A percentile compares a stretch with the other conserved stretches of the same genome.
Conservation (phyloP, 2,329 filamentous ascomycete genomes). For the Chaetomium sp. region DNA sequence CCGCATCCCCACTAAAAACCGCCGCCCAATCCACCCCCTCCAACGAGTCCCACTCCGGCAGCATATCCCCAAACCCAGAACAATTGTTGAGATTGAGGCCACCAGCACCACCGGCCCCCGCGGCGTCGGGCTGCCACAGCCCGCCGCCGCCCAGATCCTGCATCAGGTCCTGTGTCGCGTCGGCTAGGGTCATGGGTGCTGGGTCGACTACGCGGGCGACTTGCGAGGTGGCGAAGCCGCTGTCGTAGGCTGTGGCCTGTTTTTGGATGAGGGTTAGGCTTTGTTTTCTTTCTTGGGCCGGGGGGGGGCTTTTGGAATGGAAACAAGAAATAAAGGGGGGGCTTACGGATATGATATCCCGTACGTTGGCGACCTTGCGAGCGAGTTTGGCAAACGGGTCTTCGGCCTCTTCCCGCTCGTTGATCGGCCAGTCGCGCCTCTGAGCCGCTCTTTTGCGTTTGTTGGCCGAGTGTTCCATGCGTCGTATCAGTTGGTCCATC, state of each 20-base stretch:
- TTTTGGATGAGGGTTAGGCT: neutral
- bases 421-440: conserved; percentile 6
- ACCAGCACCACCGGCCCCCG: too few species aligned
- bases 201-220: conserved; percentile 11
- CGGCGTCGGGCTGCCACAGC: conserved; percentile 15
- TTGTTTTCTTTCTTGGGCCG: neutral
- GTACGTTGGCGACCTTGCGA: conserved; percentile 15
- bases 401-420: conserved; percentile 7
- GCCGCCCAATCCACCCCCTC: conserved; percentile 7
- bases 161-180: conserved; percentile 25
- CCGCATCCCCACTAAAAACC: neutral
- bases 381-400: conserved; percentile 17
- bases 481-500: conserved; percentile 27
- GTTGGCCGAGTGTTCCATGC: conserved; percentile 27
- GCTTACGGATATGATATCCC: conserved; percentile 11
- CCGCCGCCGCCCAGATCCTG: conserved; percentile 22
- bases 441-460: conserved; percentile 21
- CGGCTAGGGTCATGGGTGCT: conserved; percentile 18
- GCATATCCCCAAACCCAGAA: too few species aligned
- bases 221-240: conserved; percentile 7
- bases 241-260: conserved; percentile 11
- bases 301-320: neutral
- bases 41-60: conserved; percentile 11
- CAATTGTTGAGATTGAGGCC: too few species aligned
- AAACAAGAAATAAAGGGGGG: neutral